Percentiles rank a stretch among this genome's conserved stretches.
phyloP scores from a whole-genome alignment of 371 early-diverging fungal genomes.

The Phascolomyces articulosus region DNA sequence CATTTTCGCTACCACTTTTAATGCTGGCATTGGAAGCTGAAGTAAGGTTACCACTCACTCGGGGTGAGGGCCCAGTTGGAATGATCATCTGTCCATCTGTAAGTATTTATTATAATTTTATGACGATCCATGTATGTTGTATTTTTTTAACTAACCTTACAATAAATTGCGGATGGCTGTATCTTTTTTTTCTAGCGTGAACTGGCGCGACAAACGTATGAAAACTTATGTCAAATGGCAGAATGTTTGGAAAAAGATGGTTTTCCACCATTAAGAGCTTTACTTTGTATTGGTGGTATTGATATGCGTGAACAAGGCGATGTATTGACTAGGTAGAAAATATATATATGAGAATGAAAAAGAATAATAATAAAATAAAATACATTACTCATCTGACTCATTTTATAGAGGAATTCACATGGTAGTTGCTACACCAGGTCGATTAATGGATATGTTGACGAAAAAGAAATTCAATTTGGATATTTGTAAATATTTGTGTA shows the following conservation, averaged over 20 bases:
- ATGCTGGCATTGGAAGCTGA: constrained; percentile 87
- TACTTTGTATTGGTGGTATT: constrained; percentile 96
- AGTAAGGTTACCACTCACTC: constrained; percentile 72
- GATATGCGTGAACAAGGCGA: constrained; percentile 85
- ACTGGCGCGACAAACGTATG: constrained; percentile 87
- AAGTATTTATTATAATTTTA: constrained; percentile 19
- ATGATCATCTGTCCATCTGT: constrained; percentile 90
- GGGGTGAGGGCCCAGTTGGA: constrained; percentile 91
- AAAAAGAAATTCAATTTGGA: constrained; percentile 81
- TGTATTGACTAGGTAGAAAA: constrained; percentile 57
- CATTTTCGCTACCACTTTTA: constrained; percentile 92
- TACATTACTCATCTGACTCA: background rate
- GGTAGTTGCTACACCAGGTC: constrained; percentile 96
- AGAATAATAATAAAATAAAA: background rate
- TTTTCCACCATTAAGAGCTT: constrained; percentile 72
- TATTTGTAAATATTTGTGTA: constrained; percentile 84
- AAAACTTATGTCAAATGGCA: constrained; percentile 69
- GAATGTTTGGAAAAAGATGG: constrained; percentile 66
- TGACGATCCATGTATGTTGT: background rate
- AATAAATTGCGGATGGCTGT: no score
- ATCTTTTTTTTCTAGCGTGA: constrained; percentile 59
- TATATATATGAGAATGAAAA: background rate
- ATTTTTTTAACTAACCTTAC: constrained; percentile 10
- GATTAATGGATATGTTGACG: constrained; percentile 87
- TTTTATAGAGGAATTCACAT: constrained; percentile 69